Evolutionary conservation across 352 stramenopile genomes (phyloP).

Genomic region (Globisporangium perplexum): DNA sequence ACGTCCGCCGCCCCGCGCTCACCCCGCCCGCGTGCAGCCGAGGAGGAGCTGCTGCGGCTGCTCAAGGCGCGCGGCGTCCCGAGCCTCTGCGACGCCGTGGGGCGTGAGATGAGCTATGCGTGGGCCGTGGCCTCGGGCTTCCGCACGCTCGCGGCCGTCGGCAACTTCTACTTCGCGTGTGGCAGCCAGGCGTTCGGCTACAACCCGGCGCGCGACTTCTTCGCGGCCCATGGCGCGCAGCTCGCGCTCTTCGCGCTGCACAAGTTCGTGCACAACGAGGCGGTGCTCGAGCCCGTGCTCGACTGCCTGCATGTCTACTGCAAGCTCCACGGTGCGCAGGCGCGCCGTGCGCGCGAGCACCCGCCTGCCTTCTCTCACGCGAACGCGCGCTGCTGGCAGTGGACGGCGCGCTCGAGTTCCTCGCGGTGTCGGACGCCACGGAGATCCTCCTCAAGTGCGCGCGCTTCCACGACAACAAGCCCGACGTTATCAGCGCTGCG

Average conservation of each 20-base stretch:
- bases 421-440: slow-evolving; percentile 40
- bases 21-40: slow-evolving; percentile 21
- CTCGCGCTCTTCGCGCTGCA: slow-evolving; percentile 61
- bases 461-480: slow-evolving; percentile 76
- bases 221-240: slow-evolving; percentile 53
- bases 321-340: slow-evolving; percentile 51
- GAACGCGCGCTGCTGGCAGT: slow-evolving; percentile 19
- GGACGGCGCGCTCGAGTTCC: slow-evolving; percentile 57
- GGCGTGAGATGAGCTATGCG: slow-evolving; percentile 70
- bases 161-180: slow-evolving; percentile 78
- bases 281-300: slow-evolving; percentile 54
- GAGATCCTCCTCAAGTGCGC: slow-evolving; percentile 71
- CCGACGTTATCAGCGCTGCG: slow-evolving; percentile 52
- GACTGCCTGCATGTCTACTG: slow-evolving; percentile 66
- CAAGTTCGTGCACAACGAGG: slow-evolving; percentile 73
- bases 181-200: slow-evolving; percentile 56
- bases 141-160: slow-evolving; percentile 55
- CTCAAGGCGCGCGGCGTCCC: slow-evolving; percentile 56
- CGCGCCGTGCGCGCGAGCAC: neutral
- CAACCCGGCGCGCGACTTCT: slow-evolving; percentile 64
- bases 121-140: slow-evolving; percentile 70
- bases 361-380: neutral
- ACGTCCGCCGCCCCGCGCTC: neutral
- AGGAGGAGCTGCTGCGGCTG: slow-evolving; percentile 56
- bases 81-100: slow-evolving; percentile 68